Percentiles rank a stretch among this genome's conserved stretches.
Evolutionary conservation across 192 early-diverging fungal species (phyloP).

Genomic region (Backusella parvicylindrica): DNA sequence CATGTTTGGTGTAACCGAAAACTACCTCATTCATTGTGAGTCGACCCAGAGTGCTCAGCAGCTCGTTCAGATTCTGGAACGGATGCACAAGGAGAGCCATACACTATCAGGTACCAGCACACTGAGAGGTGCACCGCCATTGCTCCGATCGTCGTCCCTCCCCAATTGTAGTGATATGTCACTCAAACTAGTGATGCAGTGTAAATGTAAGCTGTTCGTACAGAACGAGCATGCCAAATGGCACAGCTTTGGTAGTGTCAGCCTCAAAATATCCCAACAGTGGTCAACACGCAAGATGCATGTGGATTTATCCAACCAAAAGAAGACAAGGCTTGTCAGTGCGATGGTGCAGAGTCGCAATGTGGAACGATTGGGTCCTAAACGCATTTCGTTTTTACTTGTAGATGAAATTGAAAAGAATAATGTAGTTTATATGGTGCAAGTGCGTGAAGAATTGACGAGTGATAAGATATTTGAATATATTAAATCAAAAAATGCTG

Average conservation of each 20-base stretch:
- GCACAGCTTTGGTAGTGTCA: slow-evolving; percentile 43
- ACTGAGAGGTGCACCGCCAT: neutral
- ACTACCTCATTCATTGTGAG: slow-evolving; percentile 44
- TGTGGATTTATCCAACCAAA: slow-evolving; percentile 39
- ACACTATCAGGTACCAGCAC: slow-evolving; percentile 29
- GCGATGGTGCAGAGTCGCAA: slow-evolving; percentile 48
- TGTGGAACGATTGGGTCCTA: slow-evolving; percentile 44
- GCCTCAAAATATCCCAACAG: slow-evolving; percentile 45
- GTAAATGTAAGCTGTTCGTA: slow-evolving; percentile 48
- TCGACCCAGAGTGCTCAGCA: slow-evolving; percentile 30
- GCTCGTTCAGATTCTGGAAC: slow-evolving; percentile 31
- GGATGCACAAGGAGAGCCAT: slow-evolving; percentile 16
- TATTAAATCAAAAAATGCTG: slow-evolving; percentile 32
- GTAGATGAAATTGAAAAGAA: slow-evolving; percentile 41
- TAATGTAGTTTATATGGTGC: slow-evolving; percentile 53
- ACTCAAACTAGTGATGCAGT: slow-evolving; percentile 34
- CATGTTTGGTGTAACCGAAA: slow-evolving; percentile 38
- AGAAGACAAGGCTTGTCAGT: slow-evolving; percentile 36
- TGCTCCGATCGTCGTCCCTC: neutral
- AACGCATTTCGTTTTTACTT: slow-evolving; percentile 48
- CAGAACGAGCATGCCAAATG: slow-evolving; percentile 53
- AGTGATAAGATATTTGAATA: slow-evolving; percentile 44
- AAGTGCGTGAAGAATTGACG: slow-evolving; percentile 50
- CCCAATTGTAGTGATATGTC: neutral
- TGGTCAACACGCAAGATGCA: slow-evolving; percentile 44